A percentile compares a stretch with the other conserved stretches of the same genome.
Conservation (phyloP, 192 early-diverging fungal genomes). For the Entomortierella beljakovae region DNA sequence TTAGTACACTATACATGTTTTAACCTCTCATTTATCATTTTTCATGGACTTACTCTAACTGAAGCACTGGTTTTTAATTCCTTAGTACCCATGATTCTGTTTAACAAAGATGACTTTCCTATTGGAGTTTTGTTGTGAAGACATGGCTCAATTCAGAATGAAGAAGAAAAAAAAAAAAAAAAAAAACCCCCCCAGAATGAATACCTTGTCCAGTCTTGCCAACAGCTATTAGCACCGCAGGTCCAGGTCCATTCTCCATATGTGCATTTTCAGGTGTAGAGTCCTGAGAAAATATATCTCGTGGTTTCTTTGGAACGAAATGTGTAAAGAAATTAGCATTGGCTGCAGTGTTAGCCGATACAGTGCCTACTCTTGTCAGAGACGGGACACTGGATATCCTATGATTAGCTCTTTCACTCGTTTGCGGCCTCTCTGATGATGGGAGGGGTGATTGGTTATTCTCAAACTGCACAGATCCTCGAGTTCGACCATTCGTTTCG, state of each 20-base stretch:
- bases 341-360: not conserved
- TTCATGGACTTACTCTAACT: conserved; percentile 18
- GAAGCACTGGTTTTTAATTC: conserved; percentile 46
- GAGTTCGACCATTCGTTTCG: too few relatives aligned
- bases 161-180: not conserved
- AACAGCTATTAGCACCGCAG: conserved; percentile 37
- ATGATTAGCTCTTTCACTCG: not conserved
- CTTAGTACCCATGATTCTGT: conserved; percentile 43
- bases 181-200: too few relatives aligned
- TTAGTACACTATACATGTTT: not conserved
- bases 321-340: conserved; percentile 27
- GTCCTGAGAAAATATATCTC: not conserved
- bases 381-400: not conserved
- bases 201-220: conserved; percentile 48
- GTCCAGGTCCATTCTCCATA: conserved; percentile 41
- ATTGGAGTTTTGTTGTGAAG: not conserved
- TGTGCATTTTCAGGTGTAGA: conserved; percentile 12
- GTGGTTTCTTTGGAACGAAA: conserved; percentile 5
- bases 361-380: conserved; percentile 7
- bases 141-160: not conserved
- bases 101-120: conserved; percentile 47
- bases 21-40: not conserved
- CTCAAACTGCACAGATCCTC: not conserved
- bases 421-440: not conserved
- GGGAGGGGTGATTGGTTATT: not conserved